phyloP scores from a whole-genome alignment of 805 yeast genomes.

The Wickerhamomyces pijperi region DNA sequence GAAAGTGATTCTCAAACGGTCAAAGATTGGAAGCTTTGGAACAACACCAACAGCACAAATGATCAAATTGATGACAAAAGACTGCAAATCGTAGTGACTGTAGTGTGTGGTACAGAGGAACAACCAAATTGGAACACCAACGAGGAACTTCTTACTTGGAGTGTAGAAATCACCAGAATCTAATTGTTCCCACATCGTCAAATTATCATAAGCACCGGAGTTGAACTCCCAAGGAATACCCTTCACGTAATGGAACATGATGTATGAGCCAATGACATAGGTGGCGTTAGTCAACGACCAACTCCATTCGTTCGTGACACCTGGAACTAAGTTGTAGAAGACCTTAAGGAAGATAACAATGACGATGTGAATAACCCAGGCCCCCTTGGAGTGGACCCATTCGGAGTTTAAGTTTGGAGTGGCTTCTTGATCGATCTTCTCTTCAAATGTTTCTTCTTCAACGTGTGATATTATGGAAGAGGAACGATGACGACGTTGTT shows the following conservation, averaged over 20 bases:
- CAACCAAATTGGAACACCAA: constrained; percentile 85
- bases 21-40: constrained; percentile 81
- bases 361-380: constrained; percentile 89
- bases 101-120: constrained; percentile 86
- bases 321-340: constrained; percentile 70
- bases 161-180: constrained; percentile 95
- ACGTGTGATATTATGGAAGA: constrained; percentile 86
- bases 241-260: constrained; percentile 93
- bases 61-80: constrained; percentile 61
- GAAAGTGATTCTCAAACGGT: constrained; percentile 53
- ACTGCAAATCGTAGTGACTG: constrained; percentile 68
- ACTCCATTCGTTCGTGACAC: constrained; percentile 70
- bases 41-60: constrained; percentile 81
- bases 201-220: constrained; percentile 88
- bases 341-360: constrained; percentile 64
- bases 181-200: constrained; percentile 97
- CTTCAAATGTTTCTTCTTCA: constrained; percentile 86
- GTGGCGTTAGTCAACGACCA: constrained; percentile 93
- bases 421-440: constrained; percentile 81
- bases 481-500: constrained; percentile 53
- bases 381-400: constrained; percentile 95
- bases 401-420: constrained; percentile 87
- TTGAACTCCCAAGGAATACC: constrained; percentile 97
- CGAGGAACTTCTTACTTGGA: constrained; percentile 85
- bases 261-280: constrained; percentile 82